Evolutionary conservation across 139 green algal species (phyloP), one percentile per base, ranked within the genome.

Genomic region (Helicosporidium sp.): DNA sequence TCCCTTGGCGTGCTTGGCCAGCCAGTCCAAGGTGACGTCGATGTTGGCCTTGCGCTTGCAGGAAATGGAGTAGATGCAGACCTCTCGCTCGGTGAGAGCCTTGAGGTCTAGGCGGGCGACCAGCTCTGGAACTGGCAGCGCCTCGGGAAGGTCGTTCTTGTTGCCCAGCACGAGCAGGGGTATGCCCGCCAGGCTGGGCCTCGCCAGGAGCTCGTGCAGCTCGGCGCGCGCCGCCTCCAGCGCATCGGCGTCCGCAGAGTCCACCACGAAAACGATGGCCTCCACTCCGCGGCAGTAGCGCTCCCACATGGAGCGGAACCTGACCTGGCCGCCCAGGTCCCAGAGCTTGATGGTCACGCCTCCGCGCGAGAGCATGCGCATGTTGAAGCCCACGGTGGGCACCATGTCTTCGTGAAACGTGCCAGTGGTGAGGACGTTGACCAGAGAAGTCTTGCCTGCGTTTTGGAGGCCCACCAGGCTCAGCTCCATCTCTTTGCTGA

Each of bases 221-320:
- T 81, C 73, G 24, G 41, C 55, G 12, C 49, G 49, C 0, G 82
- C 69, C 8, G 69, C 60, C 16, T 84, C 64, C 12, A 94, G 51
- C 4, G 31, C 57, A 50, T 90, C 87, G 26, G 71, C 41, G 65
- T 97, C 90, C n/a, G 82, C 67, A 7, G 82, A 53, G 54, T 99
- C 89, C 16, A 96, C 82, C n/a, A 96, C 87, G 46, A 77, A 93
- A 26, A 98, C 89, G 16, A 97, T 91, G 17, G 77, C 79, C 44
- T 91, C 78, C 49, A 97, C 87, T 12, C 89, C 90, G 13, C 90
- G 64, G 71, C 87, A 96, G 64, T 99, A 97, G 3, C 90, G 72
- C 74, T 99, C 90, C 90, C 90, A 99, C 73, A 97, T 87, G 48
- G 57, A 82, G 0, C 90, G 64, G 64, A 99, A 99, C 7, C 90